These are phyloP conservation scores for Sporisorium scitamineum DNA, from an alignment of 1,284 basidiomycete genomes.

Conservation along the genomic window DNA sequence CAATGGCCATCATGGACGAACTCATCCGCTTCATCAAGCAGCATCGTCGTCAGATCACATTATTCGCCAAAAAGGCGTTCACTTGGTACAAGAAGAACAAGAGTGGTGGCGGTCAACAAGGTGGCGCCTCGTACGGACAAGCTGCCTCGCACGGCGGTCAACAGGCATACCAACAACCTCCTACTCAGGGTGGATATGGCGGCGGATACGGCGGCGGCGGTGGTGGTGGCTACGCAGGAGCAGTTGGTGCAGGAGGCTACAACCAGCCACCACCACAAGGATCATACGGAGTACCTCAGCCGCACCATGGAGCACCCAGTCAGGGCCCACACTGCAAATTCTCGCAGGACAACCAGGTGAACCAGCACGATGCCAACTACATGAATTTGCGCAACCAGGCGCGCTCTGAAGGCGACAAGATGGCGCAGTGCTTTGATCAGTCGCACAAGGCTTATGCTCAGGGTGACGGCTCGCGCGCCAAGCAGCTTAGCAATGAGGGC, in stretches of 20 bases:
- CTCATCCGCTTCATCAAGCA: conserved; percentile 62
- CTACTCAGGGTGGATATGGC: conserved; percentile 17
- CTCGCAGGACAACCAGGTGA: conserved; percentile 63
- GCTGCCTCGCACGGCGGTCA: conserved; percentile 22
- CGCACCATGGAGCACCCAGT: conserved; percentile 31
- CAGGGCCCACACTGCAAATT: conserved; percentile 54
- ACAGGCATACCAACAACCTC: conserved; percentile 15
- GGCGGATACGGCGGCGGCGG: conserved; percentile 22
- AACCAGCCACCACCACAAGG: conserved; percentile 56
- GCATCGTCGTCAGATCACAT: conserved; percentile 58
- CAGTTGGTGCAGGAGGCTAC: conserved; percentile 24
- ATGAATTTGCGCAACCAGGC: conserved; percentile 62
- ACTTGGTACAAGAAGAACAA: conserved; percentile 56
- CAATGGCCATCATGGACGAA: conserved; percentile 48
- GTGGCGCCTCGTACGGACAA: conserved; percentile 26
- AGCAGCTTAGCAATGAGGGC: conserved; percentile 84
- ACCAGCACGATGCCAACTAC: conserved; percentile 66
- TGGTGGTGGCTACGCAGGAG: conserved; percentile 29
- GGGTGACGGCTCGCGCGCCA: conserved; percentile 83
- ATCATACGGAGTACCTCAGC: conserved; percentile 44
- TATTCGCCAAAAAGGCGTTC: conserved; percentile 61
- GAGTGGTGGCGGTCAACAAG: conserved; percentile 14
- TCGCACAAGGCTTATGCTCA: conserved; percentile 74
- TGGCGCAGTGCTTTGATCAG: conserved; percentile 64
- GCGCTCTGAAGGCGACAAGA: conserved; percentile 63